phyloP scores from a whole-genome alignment of 2,329 filamentous ascomycete genomes.

The Colletotrichum brevisporum region DNA sequence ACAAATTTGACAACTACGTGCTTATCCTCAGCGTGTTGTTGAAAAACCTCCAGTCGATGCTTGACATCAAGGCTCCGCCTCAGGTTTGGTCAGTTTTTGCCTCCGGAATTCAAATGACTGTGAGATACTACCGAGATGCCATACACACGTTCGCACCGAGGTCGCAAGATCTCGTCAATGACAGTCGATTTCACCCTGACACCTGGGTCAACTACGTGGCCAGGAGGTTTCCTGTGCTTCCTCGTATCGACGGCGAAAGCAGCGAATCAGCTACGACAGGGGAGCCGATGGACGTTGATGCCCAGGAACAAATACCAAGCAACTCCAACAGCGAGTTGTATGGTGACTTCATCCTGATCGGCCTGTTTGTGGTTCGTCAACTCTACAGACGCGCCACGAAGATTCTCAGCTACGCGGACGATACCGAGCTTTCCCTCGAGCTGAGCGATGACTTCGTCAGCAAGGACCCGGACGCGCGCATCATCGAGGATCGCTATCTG shows the following conservation, averaged over 20 bases:
- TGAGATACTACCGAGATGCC: conserved; percentile 46
- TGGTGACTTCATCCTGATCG: conserved; percentile 56
- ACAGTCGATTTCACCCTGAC: conserved; percentile 27
- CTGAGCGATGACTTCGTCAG: conserved; percentile 51
- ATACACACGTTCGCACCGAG: conserved; percentile 8
- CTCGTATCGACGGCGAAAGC: conserved; percentile 22
- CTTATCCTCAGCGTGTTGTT: conserved; percentile 54
- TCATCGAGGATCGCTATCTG: conserved; percentile 52
- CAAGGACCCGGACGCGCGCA: conserved; percentile 41
- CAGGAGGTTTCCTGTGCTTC: conserved; percentile 24
- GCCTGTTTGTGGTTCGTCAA: conserved; percentile 53
- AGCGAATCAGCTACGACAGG: background rate
- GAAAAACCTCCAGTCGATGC: conserved; percentile 52
- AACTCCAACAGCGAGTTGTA: conserved; percentile 46
- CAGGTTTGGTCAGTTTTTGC: conserved; percentile 55
- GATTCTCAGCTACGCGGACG: conserved; percentile 41
- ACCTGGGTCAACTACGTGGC: conserved; percentile 37
- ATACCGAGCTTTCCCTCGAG: conserved; percentile 45
- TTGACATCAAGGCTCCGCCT: conserved; percentile 51
- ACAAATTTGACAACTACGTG: conserved; percentile 57
- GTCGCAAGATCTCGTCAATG: conserved; percentile 17
- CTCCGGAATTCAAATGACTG: conserved; percentile 50
- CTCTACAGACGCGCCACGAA: conserved; percentile 60
- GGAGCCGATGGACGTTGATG: conserved; percentile 24
- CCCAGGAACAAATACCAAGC: background rate